phyloP scores from a whole-genome alignment of 805 yeast genomes.

The Alloascoidea hylecoeti region DNA sequence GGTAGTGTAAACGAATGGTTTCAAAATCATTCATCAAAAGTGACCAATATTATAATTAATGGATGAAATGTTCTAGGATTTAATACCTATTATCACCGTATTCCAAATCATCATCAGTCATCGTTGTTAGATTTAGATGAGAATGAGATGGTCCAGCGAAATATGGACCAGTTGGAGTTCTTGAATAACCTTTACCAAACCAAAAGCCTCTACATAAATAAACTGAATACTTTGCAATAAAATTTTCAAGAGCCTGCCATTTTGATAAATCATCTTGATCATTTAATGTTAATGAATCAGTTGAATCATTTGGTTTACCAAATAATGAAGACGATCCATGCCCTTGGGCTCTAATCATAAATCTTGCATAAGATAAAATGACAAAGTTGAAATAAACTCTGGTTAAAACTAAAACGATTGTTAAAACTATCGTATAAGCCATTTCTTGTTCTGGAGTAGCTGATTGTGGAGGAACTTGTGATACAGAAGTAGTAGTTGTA shows the following conservation, averaged over 20 bases:
- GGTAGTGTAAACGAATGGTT: too few species aligned
- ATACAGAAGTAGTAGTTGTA: constrained; percentile 2
- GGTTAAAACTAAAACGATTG: constrained; percentile 26
- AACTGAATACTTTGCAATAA: background rate
- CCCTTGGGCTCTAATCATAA: constrained; percentile 28
- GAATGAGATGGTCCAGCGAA: too few species aligned
- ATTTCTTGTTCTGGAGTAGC: constrained; percentile 17
- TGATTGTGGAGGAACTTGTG: constrained; percentile 7
- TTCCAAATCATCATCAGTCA: background rate
- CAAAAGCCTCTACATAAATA: background rate
- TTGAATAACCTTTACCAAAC: background rate
- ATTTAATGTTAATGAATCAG: too few species aligned
- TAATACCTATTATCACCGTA: background rate
- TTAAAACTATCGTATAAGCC: constrained; percentile 32
- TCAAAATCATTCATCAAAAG: too few species aligned
- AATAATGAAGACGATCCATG: background rate
- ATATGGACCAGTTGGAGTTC: background rate
- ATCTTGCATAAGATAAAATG: constrained; percentile 39
- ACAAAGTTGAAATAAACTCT: constrained; percentile 42
- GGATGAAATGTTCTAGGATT: too few species aligned
- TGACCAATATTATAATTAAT: too few species aligned
- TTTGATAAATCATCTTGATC: background rate
- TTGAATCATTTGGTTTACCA: background rate
- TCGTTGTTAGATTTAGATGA: background rate
- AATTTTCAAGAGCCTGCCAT: background rate